phyloP scores from a whole-genome alignment of 2,329 filamentous ascomycete genomes.

The Grosmannia serpens region DNA sequence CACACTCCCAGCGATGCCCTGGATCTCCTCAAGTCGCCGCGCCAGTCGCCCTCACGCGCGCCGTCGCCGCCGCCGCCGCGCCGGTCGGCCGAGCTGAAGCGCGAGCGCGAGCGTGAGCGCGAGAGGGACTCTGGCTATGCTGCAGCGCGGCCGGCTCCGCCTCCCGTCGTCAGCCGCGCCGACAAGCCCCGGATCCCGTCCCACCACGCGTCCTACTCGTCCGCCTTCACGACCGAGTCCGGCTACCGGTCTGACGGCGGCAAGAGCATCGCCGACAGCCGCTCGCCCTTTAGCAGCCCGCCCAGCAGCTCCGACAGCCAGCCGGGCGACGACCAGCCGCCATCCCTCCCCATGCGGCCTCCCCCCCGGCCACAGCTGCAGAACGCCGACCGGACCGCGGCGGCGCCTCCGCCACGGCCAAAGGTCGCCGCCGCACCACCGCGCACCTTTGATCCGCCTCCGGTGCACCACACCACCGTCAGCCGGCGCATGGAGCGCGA shows the following conservation, averaged over 20 bases:
- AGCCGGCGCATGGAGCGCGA: conserved; percentile 34
- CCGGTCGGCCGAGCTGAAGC: conserved; percentile 46
- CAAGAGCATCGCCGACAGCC: conserved; percentile 20
- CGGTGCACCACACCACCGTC: conserved; percentile 36
- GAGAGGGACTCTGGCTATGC: background rate
- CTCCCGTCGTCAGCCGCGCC: conserved; percentile 67
- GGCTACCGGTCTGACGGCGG: background rate
- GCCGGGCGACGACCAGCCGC: conserved; percentile 35
- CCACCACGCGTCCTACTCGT: conserved; percentile 7
- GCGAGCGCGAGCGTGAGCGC: conserved; percentile 29
- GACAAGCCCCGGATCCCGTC: conserved; percentile 46
- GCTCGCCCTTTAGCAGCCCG: conserved; percentile 80
- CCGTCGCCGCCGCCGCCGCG: conserved; percentile 54
- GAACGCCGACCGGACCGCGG: conserved; percentile 11
- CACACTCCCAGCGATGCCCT: conserved; percentile 39
- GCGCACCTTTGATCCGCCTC: conserved; percentile 36
- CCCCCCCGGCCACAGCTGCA: conserved; percentile 32
- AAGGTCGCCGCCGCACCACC: background rate
- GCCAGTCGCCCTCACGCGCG: conserved; percentile 34
- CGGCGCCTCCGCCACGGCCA: conserved; percentile 1
- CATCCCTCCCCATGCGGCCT: conserved; percentile 36
- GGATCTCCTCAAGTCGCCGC: conserved; percentile 37
- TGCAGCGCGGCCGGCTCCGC: conserved; percentile 38
- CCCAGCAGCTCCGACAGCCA: conserved; percentile 59
- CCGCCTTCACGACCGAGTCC: background rate